A percentile compares a stretch with the other conserved stretches of the same genome.
These are phyloP conservation scores for Fragilariopsis cylindrus DNA, from an alignment of 108 stramenopile species.

Conservation along the genomic window DNA sequence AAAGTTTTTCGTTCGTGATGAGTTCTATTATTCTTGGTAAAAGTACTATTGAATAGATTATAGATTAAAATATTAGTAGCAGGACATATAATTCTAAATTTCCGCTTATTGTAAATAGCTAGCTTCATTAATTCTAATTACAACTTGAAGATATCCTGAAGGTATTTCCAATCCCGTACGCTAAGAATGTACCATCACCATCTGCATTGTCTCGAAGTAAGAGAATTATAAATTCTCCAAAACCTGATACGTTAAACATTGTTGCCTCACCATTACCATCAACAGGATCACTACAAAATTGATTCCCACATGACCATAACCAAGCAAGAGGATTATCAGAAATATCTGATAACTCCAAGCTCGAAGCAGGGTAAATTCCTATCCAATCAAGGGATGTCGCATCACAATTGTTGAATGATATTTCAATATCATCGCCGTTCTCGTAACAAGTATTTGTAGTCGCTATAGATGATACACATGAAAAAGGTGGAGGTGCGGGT, in stretches of 20 bases:
- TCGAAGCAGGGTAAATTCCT: constrained; percentile 16
- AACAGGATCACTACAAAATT: constrained; percentile 5
- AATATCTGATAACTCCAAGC: not conserved
- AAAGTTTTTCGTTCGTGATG: too few species aligned
- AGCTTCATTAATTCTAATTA: not conserved
- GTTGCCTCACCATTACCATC: not conserved
- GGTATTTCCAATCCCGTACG: constrained; percentile 2
- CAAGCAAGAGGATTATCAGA: constrained; percentile 15
- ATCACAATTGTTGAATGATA: constrained; percentile 32
- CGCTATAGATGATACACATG: constrained; percentile 4
- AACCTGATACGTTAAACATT: not conserved
- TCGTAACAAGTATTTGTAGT: constrained; percentile 23
- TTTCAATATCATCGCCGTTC: constrained; percentile 17
- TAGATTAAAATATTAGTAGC: too few species aligned
- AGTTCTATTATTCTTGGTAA: too few species aligned
- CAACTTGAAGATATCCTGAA: constrained; percentile 6
- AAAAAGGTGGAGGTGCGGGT: not conserved
- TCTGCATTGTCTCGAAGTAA: not conserved
- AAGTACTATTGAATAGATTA: too few species aligned
- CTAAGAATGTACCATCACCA: not conserved
- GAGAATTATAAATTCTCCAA: not conserved
- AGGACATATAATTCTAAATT: too few species aligned
- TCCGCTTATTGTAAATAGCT: too few species aligned
- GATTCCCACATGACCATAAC: constrained; percentile 23
- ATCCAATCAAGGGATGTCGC: constrained; percentile 31